Evolutionary conservation across 1,139 yeast genomes (phyloP).

Genomic region (Debaryomyces singareniensis): DNA sequence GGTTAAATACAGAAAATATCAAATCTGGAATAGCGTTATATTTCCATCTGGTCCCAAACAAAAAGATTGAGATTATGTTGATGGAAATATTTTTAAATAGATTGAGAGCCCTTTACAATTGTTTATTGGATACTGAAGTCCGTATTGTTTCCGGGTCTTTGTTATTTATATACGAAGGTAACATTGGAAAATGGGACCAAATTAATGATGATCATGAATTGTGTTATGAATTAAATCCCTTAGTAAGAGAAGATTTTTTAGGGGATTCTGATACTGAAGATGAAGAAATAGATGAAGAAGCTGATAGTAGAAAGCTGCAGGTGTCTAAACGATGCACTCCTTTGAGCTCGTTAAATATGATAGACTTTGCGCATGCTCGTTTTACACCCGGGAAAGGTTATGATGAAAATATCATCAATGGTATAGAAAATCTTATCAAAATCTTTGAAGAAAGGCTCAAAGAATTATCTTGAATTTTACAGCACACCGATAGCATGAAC

Average conservation of each 20-base stretch:
- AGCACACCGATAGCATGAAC: slow-evolving; percentile 3
- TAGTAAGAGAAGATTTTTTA: slow-evolving; percentile 26
- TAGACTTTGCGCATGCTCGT: slow-evolving; percentile 88
- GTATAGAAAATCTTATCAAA: slow-evolving; percentile 54
- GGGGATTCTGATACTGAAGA: slow-evolving; percentile 21
- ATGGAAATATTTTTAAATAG: slow-evolving; percentile 45
- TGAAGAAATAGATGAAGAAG: slow-evolving; percentile 25
- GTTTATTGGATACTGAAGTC: slow-evolving; percentile 55
- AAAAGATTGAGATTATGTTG: slow-evolving; percentile 15
- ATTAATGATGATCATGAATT: slow-evolving; percentile 15
- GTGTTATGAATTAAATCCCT: slow-evolving; percentile 30
- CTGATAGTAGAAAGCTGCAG: slow-evolving; percentile 4
- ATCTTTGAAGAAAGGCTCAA: slow-evolving; percentile 26
- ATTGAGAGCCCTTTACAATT: slow-evolving; percentile 58
- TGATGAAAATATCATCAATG: slow-evolving; percentile 64
- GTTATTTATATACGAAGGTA: slow-evolving; percentile 70
- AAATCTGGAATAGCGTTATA: slow-evolving; percentile 45
- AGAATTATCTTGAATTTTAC: slow-evolving; percentile 1
- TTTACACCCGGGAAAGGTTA: slow-evolving; percentile 58
- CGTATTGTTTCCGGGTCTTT: slow-evolving; percentile 72
- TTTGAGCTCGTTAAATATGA: slow-evolving; percentile 51
- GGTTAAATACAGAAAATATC: slow-evolving; percentile 39
- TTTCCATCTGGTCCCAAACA: slow-evolving; percentile 31
- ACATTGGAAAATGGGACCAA: slow-evolving; percentile 41
- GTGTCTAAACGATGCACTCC: slow-evolving; percentile 5